phyloP scores from a whole-genome alignment of 2,329 filamentous ascomycete species.

The Septoria linicola region DNA sequence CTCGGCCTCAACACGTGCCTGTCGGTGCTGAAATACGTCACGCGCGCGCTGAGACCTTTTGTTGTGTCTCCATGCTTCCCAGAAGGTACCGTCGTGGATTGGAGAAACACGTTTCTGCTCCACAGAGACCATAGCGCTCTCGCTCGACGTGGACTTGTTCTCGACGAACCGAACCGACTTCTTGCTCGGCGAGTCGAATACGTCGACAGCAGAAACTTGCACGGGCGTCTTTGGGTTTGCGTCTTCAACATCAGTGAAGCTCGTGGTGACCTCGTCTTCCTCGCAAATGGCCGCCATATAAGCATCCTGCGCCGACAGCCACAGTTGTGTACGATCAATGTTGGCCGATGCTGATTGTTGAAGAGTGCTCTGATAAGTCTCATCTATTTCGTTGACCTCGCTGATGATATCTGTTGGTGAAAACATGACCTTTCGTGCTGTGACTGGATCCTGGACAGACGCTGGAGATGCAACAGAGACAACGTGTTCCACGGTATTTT shows the following conservation, averaged over 20 bases:
- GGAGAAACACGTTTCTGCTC: constrained; percentile 35
- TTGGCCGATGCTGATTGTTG: constrained; percentile 69
- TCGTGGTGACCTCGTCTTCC: constrained; percentile 33
- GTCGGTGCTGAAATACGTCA: constrained; percentile 82
- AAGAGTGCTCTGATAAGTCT: constrained; percentile 72
- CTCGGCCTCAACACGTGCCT: constrained; percentile 81
- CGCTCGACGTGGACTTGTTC: constrained; percentile 22
- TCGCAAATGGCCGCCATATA: constrained; percentile 51
- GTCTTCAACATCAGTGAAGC: constrained; percentile 34
- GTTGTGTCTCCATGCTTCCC: constrained; percentile 65
- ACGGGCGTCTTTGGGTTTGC: constrained; percentile 36
- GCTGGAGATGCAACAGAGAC: constrained; percentile 54
- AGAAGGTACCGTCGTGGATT: constrained; percentile 63
- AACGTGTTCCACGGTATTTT: constrained; percentile 62
- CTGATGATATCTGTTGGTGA: constrained; percentile 40
- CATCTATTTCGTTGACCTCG: constrained; percentile 56
- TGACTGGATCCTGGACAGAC: constrained; percentile 54
- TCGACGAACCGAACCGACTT: constrained; percentile 70
- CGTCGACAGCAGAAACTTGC: constrained; percentile 23
- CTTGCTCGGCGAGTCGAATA: constrained; percentile 51
- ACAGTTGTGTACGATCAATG: constrained; percentile 79
- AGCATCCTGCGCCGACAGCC: constrained; percentile 78
- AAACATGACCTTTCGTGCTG: constrained; percentile 57
- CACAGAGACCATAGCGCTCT: not conserved
- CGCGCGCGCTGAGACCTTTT: constrained; percentile 60